These are phyloP conservation scores for Psidium friedrichsthalianum DNA, from an alignment of 345 rosid species.

Conservation along the genomic window DNA sequence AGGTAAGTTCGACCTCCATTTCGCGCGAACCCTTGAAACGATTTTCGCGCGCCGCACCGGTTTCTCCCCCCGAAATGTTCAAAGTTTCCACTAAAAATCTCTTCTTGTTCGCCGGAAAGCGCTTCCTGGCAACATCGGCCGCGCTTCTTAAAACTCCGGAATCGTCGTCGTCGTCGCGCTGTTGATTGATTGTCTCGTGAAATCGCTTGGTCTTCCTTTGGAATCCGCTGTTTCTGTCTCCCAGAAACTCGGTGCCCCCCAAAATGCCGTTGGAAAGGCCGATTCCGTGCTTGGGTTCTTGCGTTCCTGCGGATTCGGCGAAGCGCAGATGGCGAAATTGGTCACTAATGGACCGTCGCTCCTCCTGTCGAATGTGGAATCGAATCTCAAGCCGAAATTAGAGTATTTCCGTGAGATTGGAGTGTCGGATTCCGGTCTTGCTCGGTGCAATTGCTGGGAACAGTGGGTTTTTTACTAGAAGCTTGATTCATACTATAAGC, in stretches of 20 bases:
- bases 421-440: conserved; percentile 5
- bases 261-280: background rate
- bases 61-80: background rate
- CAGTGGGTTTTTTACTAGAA: background rate
- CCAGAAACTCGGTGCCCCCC: background rate
- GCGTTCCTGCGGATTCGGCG: conserved; percentile 4
- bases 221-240: conserved; percentile 10
- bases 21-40: too few relatives aligned
- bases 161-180: background rate
- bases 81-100: too few relatives aligned
- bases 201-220: conserved; percentile 14
- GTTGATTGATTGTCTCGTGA: conserved; percentile 1
- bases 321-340: conserved; percentile 8
- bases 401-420: conserved; percentile 4
- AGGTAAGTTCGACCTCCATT: background rate
- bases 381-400: conserved; percentile 9
- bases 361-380: background rate
- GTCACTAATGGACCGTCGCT: conserved; percentile 1
- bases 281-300: conserved; percentile 3
- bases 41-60: too few relatives aligned
- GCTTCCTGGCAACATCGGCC: background rate
- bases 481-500: conserved; percentile 6
- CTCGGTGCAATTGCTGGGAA: background rate
- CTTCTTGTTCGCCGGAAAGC: background rate
- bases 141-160: too few relatives aligned